These are phyloP conservation scores for Ilyonectria destructans DNA, from an alignment of 2,329 filamentous ascomycete species.

Conservation along the genomic window DNA sequence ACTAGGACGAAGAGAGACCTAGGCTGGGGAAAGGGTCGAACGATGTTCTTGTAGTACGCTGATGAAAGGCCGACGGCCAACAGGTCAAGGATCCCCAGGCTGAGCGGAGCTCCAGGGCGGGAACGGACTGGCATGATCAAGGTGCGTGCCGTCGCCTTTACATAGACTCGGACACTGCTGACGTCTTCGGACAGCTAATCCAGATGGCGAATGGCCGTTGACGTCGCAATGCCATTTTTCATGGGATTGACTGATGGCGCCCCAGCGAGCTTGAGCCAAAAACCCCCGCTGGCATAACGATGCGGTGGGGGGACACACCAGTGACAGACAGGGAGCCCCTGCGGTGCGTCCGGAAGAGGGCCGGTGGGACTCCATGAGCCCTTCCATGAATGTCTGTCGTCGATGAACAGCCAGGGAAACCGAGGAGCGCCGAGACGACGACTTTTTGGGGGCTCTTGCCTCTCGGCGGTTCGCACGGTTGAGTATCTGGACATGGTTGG, in stretches of 20 bases:
- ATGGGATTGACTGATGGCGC: slow-evolving; percentile 50
- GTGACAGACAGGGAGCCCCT: slow-evolving; percentile 51
- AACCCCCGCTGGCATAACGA: slow-evolving; percentile 40
- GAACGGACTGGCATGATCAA: slow-evolving; percentile 50
- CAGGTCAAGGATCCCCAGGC: slow-evolving; percentile 49
- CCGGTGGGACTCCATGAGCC: slow-evolving; percentile 33
- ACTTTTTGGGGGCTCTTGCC: slow-evolving; percentile 18
- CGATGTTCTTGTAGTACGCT: slow-evolving; percentile 50
- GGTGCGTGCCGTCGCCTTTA: slow-evolving; percentile 47
- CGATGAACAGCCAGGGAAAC: slow-evolving; percentile 20
- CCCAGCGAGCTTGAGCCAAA: slow-evolving; percentile 33
- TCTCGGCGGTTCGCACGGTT: slow-evolving; percentile 16
- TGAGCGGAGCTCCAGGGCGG: slow-evolving; percentile 46
- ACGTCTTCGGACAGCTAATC: slow-evolving; percentile 49
- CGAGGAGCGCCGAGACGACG: slow-evolving; percentile 21
- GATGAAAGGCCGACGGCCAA: slow-evolving; percentile 44
- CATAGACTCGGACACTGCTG: slow-evolving; percentile 45
- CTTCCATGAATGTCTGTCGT: slow-evolving; percentile 20
- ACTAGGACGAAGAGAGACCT: slow-evolving; percentile 43
- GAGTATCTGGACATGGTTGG: slow-evolving; percentile 19
- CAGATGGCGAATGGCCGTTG: slow-evolving; percentile 49
- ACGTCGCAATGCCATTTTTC: slow-evolving; percentile 50
- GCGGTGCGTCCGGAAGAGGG: slow-evolving; percentile 43
- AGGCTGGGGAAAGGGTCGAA: slow-evolving; percentile 48
- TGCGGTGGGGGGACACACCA: slow-evolving; percentile 46